Base-by-base conservation (phyloP, 2,329 filamentous ascomycete genomes). In the Xylariaceae sp. region DNA sequence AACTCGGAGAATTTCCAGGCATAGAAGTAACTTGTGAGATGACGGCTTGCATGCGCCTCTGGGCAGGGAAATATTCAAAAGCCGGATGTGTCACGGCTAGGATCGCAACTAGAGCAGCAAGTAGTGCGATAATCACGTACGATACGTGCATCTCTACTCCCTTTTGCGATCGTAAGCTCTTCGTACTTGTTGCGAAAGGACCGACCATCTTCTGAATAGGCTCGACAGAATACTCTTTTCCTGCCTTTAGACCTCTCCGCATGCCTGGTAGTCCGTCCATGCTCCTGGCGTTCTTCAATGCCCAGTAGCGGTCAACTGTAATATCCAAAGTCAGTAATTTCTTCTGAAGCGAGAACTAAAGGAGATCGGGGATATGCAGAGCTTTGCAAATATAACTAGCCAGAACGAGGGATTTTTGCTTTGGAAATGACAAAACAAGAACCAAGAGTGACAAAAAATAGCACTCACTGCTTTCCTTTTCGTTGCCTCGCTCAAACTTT, bases 281-380 rank as follows among this genome's bases (percentile, higher is more conserved):
- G 37, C 72, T 74, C 58, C 64, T 72, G 0, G 72, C 64, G 44
- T 73, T 76, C 59, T 75, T 76, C 32, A 64, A 53, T 0, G 73
- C 73, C 73, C 73, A 75, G 57, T 75, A 75, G 20, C 70, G 73
- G 16, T 55, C 68, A 59, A 74, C n/a, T n/a, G n/a, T n/a, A n/a
- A n/a, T n/a, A n/a, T n/a, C n/a, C n/a, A n/a, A n/a, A n/a, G n/a
- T n/a, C n/a, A n/a, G n/a, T n/a, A n/a, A n/a, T n/a, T n/a, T n/a
- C n/a, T n/a, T n/a, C n/a, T n/a, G n/a, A n/a, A n/a, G n/a, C n/a
- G n/a, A n/a, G n/a, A n/a, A n/a, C n/a, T n/a, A n/a, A n/a, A n/a
- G n/a, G n/a, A n/a, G n/a, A n/a, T n/a, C n/a, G n/a, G n/a, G n/a
- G n/a, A n/a, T n/a, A n/a, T n/a, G n/a, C n/a, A n/a, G n/a, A n/a